These are phyloP conservation scores for Ceratonia siliqua DNA, from an alignment of 306 rosid genomes.

Conservation along the genomic window DNA sequence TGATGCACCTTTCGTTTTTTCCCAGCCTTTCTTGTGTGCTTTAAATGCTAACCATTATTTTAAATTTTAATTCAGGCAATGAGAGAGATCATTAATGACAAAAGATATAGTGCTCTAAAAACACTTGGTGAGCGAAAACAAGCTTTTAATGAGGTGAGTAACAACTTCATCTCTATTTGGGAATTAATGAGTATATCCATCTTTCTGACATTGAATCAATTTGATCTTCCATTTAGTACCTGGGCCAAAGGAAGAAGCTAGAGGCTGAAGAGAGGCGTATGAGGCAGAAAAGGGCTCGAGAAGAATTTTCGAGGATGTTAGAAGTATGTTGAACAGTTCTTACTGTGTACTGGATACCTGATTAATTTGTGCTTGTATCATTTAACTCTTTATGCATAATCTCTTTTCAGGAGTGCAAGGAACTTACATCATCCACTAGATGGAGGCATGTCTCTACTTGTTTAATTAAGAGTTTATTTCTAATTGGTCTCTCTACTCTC, in stretches of 20 bases:
- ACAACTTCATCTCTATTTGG: constrained; percentile 20
- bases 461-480: constrained; percentile 24
- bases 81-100: constrained; percentile 95
- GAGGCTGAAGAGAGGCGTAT: constrained; percentile 98
- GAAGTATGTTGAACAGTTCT: constrained; percentile 70
- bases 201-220: constrained; percentile 40
- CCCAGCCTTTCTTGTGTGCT: neutral
- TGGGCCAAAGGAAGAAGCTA: constrained; percentile 95
- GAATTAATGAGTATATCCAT: neutral
- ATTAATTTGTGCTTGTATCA: constrained; percentile 23
- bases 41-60: constrained; percentile 36
- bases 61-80: constrained; percentile 63
- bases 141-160: constrained; percentile 93
- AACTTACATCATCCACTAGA: constrained; percentile 86
- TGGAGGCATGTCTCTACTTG: constrained; percentile 67
- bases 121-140: constrained; percentile 98
- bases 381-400: constrained; percentile 17
- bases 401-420: constrained; percentile 83
- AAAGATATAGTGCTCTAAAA: constrained; percentile 87
- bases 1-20: constrained; percentile 28
- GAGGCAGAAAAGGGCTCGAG: constrained; percentile 94
- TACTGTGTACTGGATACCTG: neutral
- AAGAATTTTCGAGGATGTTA: constrained; percentile 94
- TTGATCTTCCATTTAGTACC: constrained; percentile 58
- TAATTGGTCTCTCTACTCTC: neutral